These are phyloP conservation scores for Xylariaceae sp. DNA, from an alignment of 2,329 filamentous ascomycete genomes.

Conservation along the genomic window DNA sequence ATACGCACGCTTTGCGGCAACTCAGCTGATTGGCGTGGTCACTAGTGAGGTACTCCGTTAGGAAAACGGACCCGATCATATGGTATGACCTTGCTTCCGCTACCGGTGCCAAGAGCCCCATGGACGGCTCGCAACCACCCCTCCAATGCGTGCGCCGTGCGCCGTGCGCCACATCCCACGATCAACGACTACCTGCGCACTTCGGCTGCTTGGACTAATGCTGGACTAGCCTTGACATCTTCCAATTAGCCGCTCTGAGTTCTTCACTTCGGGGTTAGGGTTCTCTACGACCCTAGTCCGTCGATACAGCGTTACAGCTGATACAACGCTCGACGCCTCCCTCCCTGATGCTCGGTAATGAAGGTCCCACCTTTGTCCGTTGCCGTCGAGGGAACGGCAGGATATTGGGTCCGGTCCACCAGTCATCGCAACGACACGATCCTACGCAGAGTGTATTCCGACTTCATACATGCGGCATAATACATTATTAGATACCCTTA, in stretches of 20 bases:
- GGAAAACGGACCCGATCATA: background rate
- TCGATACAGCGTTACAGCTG: background rate
- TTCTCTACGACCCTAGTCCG: background rate
- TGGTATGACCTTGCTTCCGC: background rate
- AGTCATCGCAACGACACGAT: background rate
- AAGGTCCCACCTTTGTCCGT: background rate
- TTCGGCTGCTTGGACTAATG: background rate
- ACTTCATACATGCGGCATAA: background rate
- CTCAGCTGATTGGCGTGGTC: background rate
- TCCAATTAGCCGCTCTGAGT: background rate
- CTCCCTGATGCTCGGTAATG: background rate
- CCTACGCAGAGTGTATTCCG: background rate
- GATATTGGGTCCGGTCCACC: background rate
- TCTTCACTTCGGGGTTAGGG: background rate
- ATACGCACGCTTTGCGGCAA: background rate
- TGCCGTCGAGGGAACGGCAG: background rate
- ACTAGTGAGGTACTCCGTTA: background rate
- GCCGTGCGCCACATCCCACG: background rate
- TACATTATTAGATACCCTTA: background rate
- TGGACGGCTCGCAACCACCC: background rate
- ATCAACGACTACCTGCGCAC: background rate
- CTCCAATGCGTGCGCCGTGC: background rate
- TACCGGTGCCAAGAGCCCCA: background rate
- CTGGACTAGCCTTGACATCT: background rate
- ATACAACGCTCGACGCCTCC: background rate